Evolutionary conservation across 2,329 filamentous ascomycete genomes (phyloP).

Genomic region (Arthrinium phaeospermum): DNA sequence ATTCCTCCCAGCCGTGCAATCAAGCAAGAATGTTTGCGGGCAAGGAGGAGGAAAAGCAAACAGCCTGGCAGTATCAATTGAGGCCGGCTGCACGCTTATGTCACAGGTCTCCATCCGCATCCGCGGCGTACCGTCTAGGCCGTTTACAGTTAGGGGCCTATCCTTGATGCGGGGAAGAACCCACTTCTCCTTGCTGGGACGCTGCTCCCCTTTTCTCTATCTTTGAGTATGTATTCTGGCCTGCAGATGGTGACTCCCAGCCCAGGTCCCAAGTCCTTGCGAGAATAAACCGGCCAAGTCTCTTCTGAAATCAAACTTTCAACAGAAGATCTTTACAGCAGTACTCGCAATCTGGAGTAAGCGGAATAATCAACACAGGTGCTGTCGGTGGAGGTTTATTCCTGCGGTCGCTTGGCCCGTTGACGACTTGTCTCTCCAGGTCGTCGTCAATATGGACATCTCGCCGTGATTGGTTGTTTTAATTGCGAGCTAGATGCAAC

Average conservation of each 20-base stretch:
- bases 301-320: no score
- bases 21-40: neutral
- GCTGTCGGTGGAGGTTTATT: neutral
- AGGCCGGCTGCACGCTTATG: conserved; percentile 29
- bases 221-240: neutral
- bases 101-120: conserved; percentile 22
- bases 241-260: neutral
- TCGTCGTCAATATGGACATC: neutral
- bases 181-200: conserved; percentile 17
- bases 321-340: no score
- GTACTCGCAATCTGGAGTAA: no score
- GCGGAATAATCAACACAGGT: no score
- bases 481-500: neutral
- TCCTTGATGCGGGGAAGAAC: conserved; percentile 16
- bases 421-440: neutral
- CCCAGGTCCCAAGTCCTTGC: no score
- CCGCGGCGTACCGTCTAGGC: neutral
- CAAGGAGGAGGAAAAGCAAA: neutral
- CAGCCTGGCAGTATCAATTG: neutral
- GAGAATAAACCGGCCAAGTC: no score
- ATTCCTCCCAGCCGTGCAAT: neutral
- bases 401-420: neutral
- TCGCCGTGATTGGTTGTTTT: neutral
- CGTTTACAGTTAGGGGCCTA: conserved; percentile 6
- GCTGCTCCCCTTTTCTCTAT: neutral